Base-by-base conservation (phyloP, 352 stramenopile genomes). In the Globisporangium paroecandrum region DNA sequence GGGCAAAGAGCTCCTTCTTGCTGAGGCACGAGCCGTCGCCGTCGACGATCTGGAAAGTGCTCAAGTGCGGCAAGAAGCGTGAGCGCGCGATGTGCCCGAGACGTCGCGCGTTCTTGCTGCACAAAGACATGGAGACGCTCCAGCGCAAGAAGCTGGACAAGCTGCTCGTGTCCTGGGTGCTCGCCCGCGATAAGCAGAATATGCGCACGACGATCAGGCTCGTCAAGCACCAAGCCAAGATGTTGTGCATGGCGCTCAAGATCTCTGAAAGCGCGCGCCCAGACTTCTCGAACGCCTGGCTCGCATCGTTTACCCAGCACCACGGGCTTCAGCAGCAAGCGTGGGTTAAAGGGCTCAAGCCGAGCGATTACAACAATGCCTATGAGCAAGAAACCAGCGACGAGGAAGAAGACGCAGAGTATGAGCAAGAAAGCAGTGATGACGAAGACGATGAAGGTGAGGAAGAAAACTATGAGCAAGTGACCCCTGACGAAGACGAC, bases 261-360 rank as follows among this genome's bases (percentile, higher is more conserved):
- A 51, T 58, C n/a, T 4, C 38, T 5, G 65, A 82, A 49, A 46
- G 63, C 13, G 66, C 66, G n/a, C 68, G 73, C 60, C 70, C 84
- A 70, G 72, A 69, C 34, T 90, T 86, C 68, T 90, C 82, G 43
- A 87, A 81, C 64, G 79, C 79, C 20, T 90, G 79, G 78, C 77
- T 87, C 68, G 74, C 69, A 36, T 79, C 78, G 54, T 87, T 89
- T 56, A 72, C 84, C 63, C 80, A 74, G 22, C 75, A 77, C 47
- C 77, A 90, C 58, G 66, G 58, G 6, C 54, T 70, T 54, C 41
- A 54, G 43, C 38, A 43, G 27, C 6, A 46, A 18, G 15, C 27
- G 34, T 41, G 34, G 34, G 34, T 41, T 41, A 41, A 41, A 15
- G 34, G 9, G 34, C 34, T 41, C 34, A 41, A 41, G 9, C 34